Base-by-base conservation (phyloP, 2,329 filamentous ascomycete species). In the Xylariaceae sp. region DNA sequence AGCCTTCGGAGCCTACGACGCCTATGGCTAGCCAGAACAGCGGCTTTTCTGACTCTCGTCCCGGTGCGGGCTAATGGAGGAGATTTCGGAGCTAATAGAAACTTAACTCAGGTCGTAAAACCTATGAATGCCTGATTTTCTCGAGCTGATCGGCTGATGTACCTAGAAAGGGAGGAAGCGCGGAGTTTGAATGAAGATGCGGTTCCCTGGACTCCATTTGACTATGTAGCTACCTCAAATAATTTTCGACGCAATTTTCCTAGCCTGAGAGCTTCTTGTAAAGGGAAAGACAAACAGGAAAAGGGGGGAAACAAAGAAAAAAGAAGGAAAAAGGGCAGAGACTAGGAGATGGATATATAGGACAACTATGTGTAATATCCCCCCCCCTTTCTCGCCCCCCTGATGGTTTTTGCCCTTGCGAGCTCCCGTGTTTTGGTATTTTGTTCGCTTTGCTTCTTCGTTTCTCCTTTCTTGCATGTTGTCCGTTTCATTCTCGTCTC, bases 341-440 rank as follows among this genome's bases (percentile, higher is more conserved):
- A 47, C 39, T 32, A 29, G 47, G 16, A 45, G 19, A 32, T 37
- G 55, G 45, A 15, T 26, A 19, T 47, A 51, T n/a, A 44, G 47
- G 41, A 29, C 13, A 7, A 37, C 15, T 10, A 34, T 37, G 2
- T 18, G 8, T 42, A 13, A 9, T 42, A 5, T n/a, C 12, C 40
- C 40, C 13, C 12, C 40, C 40, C 13, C 12, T 43, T 12, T 41
- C 21, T 44, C 44, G 39, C 13, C 29, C 9, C 49, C n/a, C n/a
- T n/a, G n/a, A n/a, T 57, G 56, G 57, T 55, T 51, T 54, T 49
- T 55, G 56, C 51, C 43, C 53, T 51, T 54, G 43, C 34, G 44
- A 36, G 41, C 40, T 36, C 42, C 39, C 42, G 7, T 54, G 32
- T 55, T 41, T 41, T 44, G 47, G n/a, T 36, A 12, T 51, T 40